Percentiles rank a stretch among this genome's conserved stretches.
phyloP scores from a whole-genome alignment of 2,329 filamentous ascomycete species.

The Pseudogymnoascus sp. region DNA sequence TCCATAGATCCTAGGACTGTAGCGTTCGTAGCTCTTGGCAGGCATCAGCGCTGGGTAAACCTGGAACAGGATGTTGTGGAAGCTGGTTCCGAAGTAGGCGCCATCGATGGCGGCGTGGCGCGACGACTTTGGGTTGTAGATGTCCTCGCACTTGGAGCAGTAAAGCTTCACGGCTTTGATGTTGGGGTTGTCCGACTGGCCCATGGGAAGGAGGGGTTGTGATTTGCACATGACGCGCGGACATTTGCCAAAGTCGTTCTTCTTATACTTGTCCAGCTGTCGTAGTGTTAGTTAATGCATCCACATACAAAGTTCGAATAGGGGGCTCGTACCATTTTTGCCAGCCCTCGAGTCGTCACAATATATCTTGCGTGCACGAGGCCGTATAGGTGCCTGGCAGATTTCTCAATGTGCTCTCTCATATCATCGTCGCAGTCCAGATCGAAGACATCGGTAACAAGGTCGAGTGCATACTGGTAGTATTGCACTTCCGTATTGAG shows the following conservation, averaged over 20 bases:
- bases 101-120: slow-evolving; percentile 93
- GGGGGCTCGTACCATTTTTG: slow-evolving; percentile 73
- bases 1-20: slow-evolving; percentile 85
- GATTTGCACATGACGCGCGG: slow-evolving; percentile 91
- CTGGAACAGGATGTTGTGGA: slow-evolving; percentile 99
- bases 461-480: slow-evolving; percentile 96
- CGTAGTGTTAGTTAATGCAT: slow-evolving; percentile 16
- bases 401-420: slow-evolving; percentile 96
- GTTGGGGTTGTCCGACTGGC: slow-evolving; percentile 82
- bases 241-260: slow-evolving; percentile 95
- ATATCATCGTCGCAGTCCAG: slow-evolving; percentile 98
- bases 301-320: not conserved
- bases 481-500: slow-evolving; percentile 97
- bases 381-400: slow-evolving; percentile 88
- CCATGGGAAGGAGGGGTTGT: slow-evolving; percentile 90
- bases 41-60: slow-evolving; percentile 90
- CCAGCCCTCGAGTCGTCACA: slow-evolving; percentile 84
- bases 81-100: slow-evolving; percentile 95
- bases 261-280: slow-evolving; percentile 98
- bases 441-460: slow-evolving; percentile 97
- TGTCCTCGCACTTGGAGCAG: slow-evolving; percentile 93
- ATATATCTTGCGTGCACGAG: slow-evolving; percentile 95
- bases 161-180: slow-evolving; percentile 92
- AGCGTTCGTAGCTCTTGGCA: slow-evolving; percentile 75
- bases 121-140: slow-evolving; percentile 97